phyloP scores from a whole-genome alignment of 257 asterid genomes.

The Solanum pinnatisectum region DNA sequence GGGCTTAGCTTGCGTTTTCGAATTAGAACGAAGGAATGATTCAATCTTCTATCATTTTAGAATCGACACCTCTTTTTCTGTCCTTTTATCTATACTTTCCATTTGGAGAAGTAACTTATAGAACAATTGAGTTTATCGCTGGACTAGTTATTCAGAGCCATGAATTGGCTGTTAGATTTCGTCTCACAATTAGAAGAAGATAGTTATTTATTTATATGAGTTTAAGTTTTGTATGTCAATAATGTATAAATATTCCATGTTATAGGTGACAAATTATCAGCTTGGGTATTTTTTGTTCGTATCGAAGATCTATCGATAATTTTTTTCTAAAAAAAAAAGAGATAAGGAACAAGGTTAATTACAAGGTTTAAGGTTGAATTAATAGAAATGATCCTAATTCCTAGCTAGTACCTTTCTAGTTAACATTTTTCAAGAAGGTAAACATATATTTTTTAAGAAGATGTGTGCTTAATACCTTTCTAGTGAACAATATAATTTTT shows the following conservation, averaged over 20 bases:
- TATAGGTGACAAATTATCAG: not conserved
- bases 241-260: not conserved
- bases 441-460: too few relatives aligned
- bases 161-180: too few relatives aligned
- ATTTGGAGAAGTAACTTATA: too few relatives aligned
- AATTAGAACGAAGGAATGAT: not conserved
- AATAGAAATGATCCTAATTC: not conserved
- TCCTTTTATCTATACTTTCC: too few relatives aligned
- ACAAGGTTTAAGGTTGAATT: not conserved
- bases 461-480: not conserved
- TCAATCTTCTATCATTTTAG: not conserved
- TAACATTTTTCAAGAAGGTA: too few relatives aligned
- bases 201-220: not conserved
- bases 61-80: accelerated
- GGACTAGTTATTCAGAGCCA: too few relatives aligned
- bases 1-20: not conserved
- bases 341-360: not conserved
- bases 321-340: too few relatives aligned
- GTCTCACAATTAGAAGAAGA: not conserved
- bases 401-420: not conserved
- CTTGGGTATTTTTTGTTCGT: too few relatives aligned
- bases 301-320: not conserved
- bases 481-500: not conserved
- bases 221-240: not conserved
- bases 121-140: too few relatives aligned